Conservation (phyloP, 768 basidiomycete genomes). For the Phanerochaete sordida region DNA sequence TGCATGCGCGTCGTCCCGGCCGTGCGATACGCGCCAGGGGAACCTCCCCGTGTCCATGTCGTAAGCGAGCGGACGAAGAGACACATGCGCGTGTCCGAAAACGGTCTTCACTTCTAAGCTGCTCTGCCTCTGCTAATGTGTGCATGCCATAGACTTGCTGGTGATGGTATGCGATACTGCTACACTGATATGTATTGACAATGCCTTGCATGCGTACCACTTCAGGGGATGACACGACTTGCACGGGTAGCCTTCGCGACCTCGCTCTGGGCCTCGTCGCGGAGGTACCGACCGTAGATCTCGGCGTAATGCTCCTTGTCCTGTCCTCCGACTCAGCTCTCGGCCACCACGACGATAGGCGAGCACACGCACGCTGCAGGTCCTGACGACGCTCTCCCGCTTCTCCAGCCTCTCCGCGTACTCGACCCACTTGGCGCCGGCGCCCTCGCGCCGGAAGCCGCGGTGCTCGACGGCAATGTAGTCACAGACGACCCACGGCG, state of each 20-base stretch:
- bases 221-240: constrained; percentile 22
- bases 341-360: background rate
- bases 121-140: no score
- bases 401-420: constrained; percentile 38
- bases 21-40: no score
- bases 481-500: constrained; percentile 49
- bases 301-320: constrained; percentile 37
- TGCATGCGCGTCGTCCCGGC: no score
- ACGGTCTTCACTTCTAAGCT: no score
- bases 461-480: constrained; percentile 44
- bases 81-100: no score
- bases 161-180: no score
- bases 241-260: constrained; percentile 28
- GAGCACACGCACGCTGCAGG: constrained; percentile 18
- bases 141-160: no score
- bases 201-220: background rate
- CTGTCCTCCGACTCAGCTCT: constrained; percentile 12
- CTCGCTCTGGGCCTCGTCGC: constrained; percentile 27
- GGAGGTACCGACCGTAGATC: constrained; percentile 34
- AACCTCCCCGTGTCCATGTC: no score
- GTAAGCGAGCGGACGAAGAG: no score
- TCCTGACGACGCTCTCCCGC: constrained; percentile 41
- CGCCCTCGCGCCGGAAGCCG: constrained; percentile 37
- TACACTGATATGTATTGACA: no score
- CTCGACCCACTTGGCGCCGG: constrained; percentile 36